Percentiles rank a stretch among this genome's conserved stretches.
These are phyloP conservation scores for Camellia granthamiana DNA, from an alignment of 148 eudicot genomes.

Conservation along the genomic window DNA sequence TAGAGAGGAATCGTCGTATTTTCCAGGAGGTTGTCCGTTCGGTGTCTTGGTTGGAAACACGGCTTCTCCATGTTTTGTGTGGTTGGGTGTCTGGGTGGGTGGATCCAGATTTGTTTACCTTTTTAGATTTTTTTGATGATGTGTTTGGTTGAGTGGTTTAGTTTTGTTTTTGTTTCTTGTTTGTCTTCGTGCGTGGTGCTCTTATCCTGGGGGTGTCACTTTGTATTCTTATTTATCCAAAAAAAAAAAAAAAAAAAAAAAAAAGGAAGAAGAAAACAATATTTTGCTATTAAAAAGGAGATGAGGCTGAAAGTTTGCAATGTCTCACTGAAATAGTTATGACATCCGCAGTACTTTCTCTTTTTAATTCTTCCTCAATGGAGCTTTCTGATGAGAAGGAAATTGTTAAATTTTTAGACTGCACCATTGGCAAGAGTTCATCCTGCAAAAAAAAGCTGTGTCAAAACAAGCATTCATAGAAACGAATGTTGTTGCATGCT, in stretches of 20 bases:
- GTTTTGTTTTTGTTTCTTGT: too few relatives aligned
- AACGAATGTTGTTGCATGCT: background rate
- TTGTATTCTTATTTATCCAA: too few relatives aligned
- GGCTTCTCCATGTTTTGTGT: too few relatives aligned
- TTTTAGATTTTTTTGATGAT: too few relatives aligned
- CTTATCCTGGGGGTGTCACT: too few relatives aligned
- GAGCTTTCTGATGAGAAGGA: slow-evolving; percentile 98
- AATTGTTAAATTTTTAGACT: slow-evolving; percentile 69
- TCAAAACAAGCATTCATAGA: background rate
- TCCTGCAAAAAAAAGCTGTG: slow-evolving; percentile 45
- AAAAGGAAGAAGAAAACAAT: background rate
- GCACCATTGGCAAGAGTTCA: slow-evolving; percentile 87
- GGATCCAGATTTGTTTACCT: too few relatives aligned
- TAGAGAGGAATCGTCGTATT: too few relatives aligned
- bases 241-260: background rate
- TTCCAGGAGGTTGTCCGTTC: too few relatives aligned
- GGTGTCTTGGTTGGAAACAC: too few relatives aligned
- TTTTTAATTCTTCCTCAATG: slow-evolving; percentile 92
- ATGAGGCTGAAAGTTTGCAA: background rate
- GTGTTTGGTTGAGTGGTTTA: too few relatives aligned
- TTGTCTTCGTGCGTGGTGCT: too few relatives aligned
- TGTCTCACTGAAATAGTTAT: slow-evolving; percentile 77
- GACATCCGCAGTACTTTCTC: slow-evolving; percentile 98
- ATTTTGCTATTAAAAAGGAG: background rate
- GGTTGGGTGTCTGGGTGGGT: too few relatives aligned